Evolutionary conservation across 2,329 filamentous ascomycete genomes (phyloP), one percentile per base, ranked within the genome.

Genomic region (Exophiala calicioides): DNA sequence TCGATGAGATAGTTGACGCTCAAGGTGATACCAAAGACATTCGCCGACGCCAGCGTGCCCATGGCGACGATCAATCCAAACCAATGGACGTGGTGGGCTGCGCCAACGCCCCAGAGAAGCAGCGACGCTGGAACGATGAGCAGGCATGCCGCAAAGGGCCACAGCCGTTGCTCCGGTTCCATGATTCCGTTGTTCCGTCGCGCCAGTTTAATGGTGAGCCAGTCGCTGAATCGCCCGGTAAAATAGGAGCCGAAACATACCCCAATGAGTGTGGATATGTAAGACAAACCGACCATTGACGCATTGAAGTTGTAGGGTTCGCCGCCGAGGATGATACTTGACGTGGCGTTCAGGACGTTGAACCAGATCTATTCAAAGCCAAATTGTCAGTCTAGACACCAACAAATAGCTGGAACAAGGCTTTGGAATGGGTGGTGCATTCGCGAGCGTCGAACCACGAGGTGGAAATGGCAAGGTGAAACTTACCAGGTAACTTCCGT

Each of bases 91-190:
- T 66, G 53, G 23, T 74, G 66, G 23, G 72, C 71, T 2, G 75
- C 73, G 5, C 75, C 75, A 0, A 78, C 71, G 16, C 76, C 76
- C 74, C 74, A 78, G 1, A 77, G 62, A 31, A 77, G 68, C 3
- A 76, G 60, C 0, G 67, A 68, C 7, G 63, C 67, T 0, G 74
- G 72, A 4, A 75, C 62, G n/a, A 76, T 54, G 4, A 78, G 47
- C n/a, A 70, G 47, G 8, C 67, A 70, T 0, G 64, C 45, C 18
- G 29, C 40, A 4, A 62, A 56, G 1, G 56, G 57, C 52, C 58
- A 59, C 8, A 63, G 53, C 7, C 60, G 54, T n/a, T 61, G 56
- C 26, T 63, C 61, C 1, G 61, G 50, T 27, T 63, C 60, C 29
- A 57, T 57, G 15, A 62, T 57, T 16, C 61, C 61, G 3, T 52